Base-by-base conservation (phyloP, 768 basidiomycete genomes). In the Boletus rufocinnamomeus region DNA sequence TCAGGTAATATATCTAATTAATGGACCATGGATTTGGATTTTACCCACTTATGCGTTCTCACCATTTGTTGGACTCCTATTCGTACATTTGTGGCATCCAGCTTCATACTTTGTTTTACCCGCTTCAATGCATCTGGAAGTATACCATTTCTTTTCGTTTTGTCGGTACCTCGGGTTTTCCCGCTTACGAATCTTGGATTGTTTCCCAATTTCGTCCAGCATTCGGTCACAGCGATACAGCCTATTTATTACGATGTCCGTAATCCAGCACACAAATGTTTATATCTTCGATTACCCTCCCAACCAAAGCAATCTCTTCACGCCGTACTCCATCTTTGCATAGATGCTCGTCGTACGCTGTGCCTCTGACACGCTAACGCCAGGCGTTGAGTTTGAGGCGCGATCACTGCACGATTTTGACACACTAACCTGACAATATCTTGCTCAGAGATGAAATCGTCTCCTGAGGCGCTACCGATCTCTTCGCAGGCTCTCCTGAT, bases 311-410 rank as follows among this genome's bases (percentile, higher is more conserved):
- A 96, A 75, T 62, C 93, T 79, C 80, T 95, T 98, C 51, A 97
- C 80, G 0, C 91, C 92, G 71, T 96, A 93, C 68, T 97, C 95
- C 85, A 96, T 89, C 76, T 94, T 93, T 16, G 93, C 84, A 71
- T 92, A 90, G 63, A 95, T 79, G 60, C 86, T 91, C 3, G 93
- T 97, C 78, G 88, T 86, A 54, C 84, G 81, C 70, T 89, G 86
- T 2, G 95, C 95, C 64, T 97, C 93, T 8, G 82, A 80, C 63
- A 95, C 70, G 65, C 93, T 95, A 63, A 56, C 49, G 58, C 40
- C 40, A 54, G 7, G 19, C 9, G n/a, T 49, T 59, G 27, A 63
- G 56, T 37, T 21, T 17, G 46, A 23, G 3, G 11, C n/a, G 43
- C 46, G 35, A 45, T 41, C 1, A 35, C 8, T 27, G 14, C 19